A percentile compares a stretch with the other conserved stretches of the same genome.
Evolutionary conservation across 108 stramenopile species (phyloP).

Genomic region (Aurantiochytrium sp.): DNA sequence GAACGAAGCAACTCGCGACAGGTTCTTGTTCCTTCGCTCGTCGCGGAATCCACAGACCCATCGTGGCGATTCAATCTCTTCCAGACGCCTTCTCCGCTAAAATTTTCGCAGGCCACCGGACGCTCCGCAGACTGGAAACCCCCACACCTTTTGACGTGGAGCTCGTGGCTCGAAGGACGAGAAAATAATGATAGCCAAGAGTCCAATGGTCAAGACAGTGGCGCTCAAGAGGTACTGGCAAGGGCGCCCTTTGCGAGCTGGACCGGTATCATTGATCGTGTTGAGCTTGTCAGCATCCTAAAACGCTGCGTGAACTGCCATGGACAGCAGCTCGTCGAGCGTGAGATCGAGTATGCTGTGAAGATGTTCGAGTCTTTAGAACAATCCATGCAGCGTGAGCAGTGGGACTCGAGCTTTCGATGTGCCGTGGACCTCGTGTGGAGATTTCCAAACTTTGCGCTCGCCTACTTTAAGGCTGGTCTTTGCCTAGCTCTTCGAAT

Average conservation of each 20-base stretch:
- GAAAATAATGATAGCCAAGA: too few relatives aligned
- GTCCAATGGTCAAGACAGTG: background rate
- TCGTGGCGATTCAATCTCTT: background rate
- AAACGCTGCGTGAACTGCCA: background rate
- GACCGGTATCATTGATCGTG: background rate
- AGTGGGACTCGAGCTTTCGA: background rate
- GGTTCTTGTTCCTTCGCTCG: background rate
- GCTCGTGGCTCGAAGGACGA: background rate
- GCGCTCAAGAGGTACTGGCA: background rate
- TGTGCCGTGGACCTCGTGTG: background rate
- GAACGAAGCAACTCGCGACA: background rate
- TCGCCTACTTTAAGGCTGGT: conserved; percentile 11
- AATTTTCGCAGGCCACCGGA: background rate
- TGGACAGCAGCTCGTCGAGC: background rate
- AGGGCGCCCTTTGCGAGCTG: background rate
- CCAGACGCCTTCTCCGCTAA: background rate
- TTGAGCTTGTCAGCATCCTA: background rate
- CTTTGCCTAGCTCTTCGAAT: background rate
- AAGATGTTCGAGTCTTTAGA: background rate
- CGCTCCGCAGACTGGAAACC: background rate
- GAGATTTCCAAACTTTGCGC: background rate
- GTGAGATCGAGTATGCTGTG: background rate
- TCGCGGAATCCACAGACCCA: background rate
- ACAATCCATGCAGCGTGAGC: background rate
- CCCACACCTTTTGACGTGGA: background rate